phyloP scores from a whole-genome alignment of 2,329 filamentous ascomycete genomes.

The Cyclaneusma minus region DNA sequence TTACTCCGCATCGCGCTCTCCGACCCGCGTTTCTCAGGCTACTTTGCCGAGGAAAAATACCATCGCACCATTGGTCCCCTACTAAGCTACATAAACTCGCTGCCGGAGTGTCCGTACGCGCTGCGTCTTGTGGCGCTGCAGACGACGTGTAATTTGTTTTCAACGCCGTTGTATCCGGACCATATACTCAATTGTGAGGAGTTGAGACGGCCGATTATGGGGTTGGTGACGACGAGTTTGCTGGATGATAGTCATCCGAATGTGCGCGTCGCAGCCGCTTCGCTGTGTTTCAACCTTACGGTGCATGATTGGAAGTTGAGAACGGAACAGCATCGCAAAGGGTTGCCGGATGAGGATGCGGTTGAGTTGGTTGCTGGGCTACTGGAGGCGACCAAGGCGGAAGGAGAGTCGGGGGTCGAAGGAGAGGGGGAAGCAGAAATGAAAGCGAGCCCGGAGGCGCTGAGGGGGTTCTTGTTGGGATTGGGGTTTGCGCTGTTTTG shows the following conservation, averaged over 20 bases:
- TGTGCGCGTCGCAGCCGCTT: slow-evolving; percentile 67
- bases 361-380: slow-evolving; percentile 71
- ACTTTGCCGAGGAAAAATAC: slow-evolving; percentile 60
- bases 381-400: slow-evolving; percentile 52
- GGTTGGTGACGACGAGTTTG: slow-evolving; percentile 61
- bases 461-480: slow-evolving; percentile 62
- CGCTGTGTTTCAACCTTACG: slow-evolving; percentile 70
- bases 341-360: slow-evolving; percentile 53
- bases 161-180: slow-evolving; percentile 52
- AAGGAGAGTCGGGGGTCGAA: slow-evolving; percentile 44
- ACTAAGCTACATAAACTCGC: slow-evolving; percentile 39
- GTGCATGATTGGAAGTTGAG: slow-evolving; percentile 52
- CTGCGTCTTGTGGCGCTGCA: slow-evolving; percentile 74
- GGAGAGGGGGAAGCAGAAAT: slow-evolving; percentile 30
- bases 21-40: slow-evolving; percentile 67
- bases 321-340: slow-evolving; percentile 37
- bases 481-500: slow-evolving; percentile 65
- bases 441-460: slow-evolving; percentile 52
- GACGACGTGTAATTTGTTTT: slow-evolving; percentile 73
- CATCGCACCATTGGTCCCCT: slow-evolving; percentile 49
- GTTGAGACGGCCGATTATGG: slow-evolving; percentile 43
- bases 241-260: slow-evolving; percentile 61
- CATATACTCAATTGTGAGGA: slow-evolving; percentile 37
- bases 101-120: slow-evolving; percentile 55
- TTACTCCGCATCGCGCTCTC: slow-evolving; percentile 63